Evolutionary conservation across 306 rosid genomes (phyloP).

Genomic region (Carpinus viminea): DNA sequence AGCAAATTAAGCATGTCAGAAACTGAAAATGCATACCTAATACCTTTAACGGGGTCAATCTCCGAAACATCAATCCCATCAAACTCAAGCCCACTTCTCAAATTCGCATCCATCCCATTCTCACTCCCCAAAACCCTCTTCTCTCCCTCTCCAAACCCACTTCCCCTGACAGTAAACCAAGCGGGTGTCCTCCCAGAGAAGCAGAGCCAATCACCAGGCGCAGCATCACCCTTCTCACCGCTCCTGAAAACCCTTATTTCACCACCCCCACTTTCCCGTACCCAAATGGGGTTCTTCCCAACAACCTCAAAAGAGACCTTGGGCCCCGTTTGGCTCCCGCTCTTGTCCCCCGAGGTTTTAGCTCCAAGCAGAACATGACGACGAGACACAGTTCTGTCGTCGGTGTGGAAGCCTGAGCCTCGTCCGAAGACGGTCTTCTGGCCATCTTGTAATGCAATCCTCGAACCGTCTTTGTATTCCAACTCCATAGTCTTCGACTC

Average conservation of each 20-base stretch:
- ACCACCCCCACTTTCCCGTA: slow-evolving; percentile 31
- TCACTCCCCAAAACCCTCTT: slow-evolving; percentile 16
- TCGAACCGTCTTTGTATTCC: slow-evolving; percentile 55
- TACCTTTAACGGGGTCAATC: slow-evolving; percentile 79
- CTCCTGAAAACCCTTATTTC: slow-evolving; percentile 45
- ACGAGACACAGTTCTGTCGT: slow-evolving; percentile 68
- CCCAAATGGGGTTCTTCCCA: slow-evolving; percentile 86
- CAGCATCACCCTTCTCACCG: slow-evolving; percentile 60
- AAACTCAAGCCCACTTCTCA: slow-evolving; percentile 24
- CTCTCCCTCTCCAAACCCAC: slow-evolving; percentile 23
- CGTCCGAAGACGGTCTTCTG: slow-evolving; percentile 48
- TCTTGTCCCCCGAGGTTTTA: slow-evolving; percentile 2
- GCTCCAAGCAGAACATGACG: slow-evolving; percentile 54
- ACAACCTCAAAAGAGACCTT: slow-evolving; percentile 66
- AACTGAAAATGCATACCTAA: slow-evolving; percentile 47
- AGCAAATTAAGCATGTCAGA: background rate
- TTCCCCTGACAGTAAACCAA: slow-evolving; percentile 55
- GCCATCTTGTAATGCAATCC: slow-evolving; percentile 13
- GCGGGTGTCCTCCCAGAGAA: slow-evolving; percentile 51
- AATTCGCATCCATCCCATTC: slow-evolving; percentile 28
- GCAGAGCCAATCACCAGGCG: slow-evolving; percentile 65
- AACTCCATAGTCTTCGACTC: slow-evolving; percentile 43
- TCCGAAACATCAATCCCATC: slow-evolving; percentile 51
- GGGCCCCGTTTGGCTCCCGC: slow-evolving; percentile 25
- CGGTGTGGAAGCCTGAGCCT: slow-evolving; percentile 52